Base-by-base conservation (phyloP, 345 rosid species). In the Brassica nigra region DNA sequence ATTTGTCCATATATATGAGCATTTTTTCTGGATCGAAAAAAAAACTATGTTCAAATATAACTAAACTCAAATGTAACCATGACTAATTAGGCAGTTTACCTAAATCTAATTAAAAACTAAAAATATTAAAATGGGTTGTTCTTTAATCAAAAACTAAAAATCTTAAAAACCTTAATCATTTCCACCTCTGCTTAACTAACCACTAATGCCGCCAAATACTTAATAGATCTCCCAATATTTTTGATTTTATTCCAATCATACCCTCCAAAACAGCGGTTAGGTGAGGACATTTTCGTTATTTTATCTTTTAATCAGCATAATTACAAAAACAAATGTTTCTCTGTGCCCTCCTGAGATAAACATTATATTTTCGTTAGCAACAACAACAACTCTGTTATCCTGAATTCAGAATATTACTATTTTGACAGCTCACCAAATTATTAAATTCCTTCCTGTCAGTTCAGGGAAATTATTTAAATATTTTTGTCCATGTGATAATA, bases 401-500 rank as follows among this genome's bases (percentile, higher is more conserved):
- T 14, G 57, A 36, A 15, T 54, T 54, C 23, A 61, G 39, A 69
- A 74, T 63, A 75, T 62, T 74, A 74, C 20, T 78, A 73, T 61
- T 47, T 62, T 23, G 66, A 23, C 71, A 75, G 75, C 83, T 62
- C 83, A 80, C 66, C 75, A 75, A 78, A 58, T 42, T 57, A 66
- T 66, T 66, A 58, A 66, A 66, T 31, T 65, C 27, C 14, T 63
- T 69, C 70, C 66, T 79, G 79, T 74, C 83, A 80, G 76, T 23
- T 18, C 83, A 69, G 23, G 23, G 2, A 18, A 61, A 68, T 75
- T 6, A 63, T 80, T 75, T 54, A 20, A 12, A 59, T 4, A 14
- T 29, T 62, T 15, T 14, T 63, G 68, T 63, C 83, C 76, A 80
- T 75, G 83, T 80, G 83, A 75, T 75, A 64, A 64, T 70, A 70